These are phyloP conservation scores for Sporothrix humicola DNA, from an alignment of 2,329 filamentous ascomycete genomes.

Conservation along the genomic window DNA sequence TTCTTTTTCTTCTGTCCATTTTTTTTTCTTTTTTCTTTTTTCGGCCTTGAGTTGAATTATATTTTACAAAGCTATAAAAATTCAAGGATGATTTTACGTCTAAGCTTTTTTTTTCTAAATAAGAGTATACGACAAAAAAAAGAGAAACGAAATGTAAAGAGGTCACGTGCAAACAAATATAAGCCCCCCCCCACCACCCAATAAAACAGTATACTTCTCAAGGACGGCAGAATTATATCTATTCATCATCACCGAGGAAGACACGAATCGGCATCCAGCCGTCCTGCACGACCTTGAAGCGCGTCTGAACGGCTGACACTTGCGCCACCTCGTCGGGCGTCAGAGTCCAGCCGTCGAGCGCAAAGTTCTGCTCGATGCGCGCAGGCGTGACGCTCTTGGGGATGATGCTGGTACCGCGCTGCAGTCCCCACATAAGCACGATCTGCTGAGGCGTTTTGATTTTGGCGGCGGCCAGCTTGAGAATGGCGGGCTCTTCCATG, in stretches of 20 bases:
- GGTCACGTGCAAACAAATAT: too few relatives aligned
- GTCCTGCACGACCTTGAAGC: conserved; percentile 71
- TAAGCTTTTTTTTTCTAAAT: too few relatives aligned
- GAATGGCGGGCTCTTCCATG: conserved; percentile 45
- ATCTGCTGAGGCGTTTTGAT: conserved; percentile 40
- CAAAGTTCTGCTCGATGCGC: conserved; percentile 43
- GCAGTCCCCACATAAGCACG: conserved; percentile 54
- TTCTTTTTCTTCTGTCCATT: too few relatives aligned
- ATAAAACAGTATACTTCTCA: too few relatives aligned
- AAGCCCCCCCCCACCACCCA: too few relatives aligned
- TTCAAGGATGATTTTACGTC: too few relatives aligned
- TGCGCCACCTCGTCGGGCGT: conserved; percentile 64
- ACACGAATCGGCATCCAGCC: conserved; percentile 68
- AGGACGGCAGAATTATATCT: conserved; percentile 36
- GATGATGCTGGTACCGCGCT: conserved; percentile 55
- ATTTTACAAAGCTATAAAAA: too few relatives aligned
- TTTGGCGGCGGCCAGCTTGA: conserved; percentile 55
- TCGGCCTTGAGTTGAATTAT: too few relatives aligned
- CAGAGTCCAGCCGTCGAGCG: conserved; percentile 65
- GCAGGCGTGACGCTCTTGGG: conserved; percentile 50
- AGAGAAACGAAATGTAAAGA: too few relatives aligned
- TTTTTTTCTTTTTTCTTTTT: too few relatives aligned
- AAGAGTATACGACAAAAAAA: too few relatives aligned
- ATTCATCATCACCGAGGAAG: conserved; percentile 71
- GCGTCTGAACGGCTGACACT: conserved; percentile 57